Conservation (phyloP, 805 yeast genomes). For the Candida taoyuanica region DNA sequence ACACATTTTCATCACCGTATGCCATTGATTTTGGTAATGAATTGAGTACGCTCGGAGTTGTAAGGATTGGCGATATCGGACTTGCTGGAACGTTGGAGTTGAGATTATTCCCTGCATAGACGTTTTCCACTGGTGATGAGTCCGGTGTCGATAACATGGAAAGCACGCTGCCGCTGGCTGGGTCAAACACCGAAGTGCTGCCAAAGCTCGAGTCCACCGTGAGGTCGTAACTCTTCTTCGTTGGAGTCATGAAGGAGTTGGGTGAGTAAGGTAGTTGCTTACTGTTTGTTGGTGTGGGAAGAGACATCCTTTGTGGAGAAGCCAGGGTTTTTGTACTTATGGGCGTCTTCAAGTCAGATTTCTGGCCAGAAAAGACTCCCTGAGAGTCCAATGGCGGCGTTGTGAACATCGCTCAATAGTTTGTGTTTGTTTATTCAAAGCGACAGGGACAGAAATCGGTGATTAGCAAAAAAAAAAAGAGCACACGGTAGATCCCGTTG, state of each 20-base stretch:
- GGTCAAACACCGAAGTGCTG: neutral
- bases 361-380: slow-evolving; percentile 1
- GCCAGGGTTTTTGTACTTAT: too few species aligned
- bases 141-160: neutral
- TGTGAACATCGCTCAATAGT: slow-evolving; percentile 10
- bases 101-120: slow-evolving; percentile 1
- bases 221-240: neutral
- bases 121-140: slow-evolving; percentile 4
- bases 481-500: too few species aligned
- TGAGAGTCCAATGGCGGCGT: slow-evolving; percentile 9
- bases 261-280: neutral
- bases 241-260: neutral
- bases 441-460: too few species aligned
- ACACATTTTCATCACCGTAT: slow-evolving; percentile 1
- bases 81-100: too few species aligned
- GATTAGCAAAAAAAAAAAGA: too few species aligned
- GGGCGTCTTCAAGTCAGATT: too few species aligned
- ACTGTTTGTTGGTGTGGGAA: slow-evolving; percentile 1
- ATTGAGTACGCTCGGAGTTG: slow-evolving; percentile 1
- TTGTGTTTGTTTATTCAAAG: too few species aligned
- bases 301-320: neutral
- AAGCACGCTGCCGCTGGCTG: too few species aligned
- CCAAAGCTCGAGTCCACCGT: slow-evolving; percentile 1
- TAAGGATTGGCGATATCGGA: slow-evolving; percentile 2
- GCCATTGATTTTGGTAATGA: slow-evolving; percentile 2